Percentiles rank a stretch among this genome's conserved stretches.
phyloP scores from a whole-genome alignment of 305 asterid genomes.

The Ruellia speciosa region DNA sequence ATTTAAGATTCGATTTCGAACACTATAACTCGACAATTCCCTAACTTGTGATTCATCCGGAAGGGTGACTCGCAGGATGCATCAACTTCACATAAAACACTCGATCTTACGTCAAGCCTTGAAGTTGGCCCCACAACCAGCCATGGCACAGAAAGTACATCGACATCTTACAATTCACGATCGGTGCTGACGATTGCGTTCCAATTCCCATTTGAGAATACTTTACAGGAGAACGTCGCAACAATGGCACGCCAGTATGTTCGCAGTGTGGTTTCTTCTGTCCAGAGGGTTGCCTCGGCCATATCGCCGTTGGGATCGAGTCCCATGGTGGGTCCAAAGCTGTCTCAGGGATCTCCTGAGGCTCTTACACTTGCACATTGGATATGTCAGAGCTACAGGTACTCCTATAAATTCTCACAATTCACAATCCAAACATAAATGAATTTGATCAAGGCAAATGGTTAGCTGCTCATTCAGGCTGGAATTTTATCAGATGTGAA shows the following conservation, averaged over 20 bases:
- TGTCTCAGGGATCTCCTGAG: slow-evolving; percentile 57
- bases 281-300: slow-evolving; percentile 71
- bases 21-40: neutral
- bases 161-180: slow-evolving; percentile 36
- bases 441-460: neutral
- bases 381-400: slow-evolving; percentile 80
- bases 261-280: slow-evolving; percentile 64
- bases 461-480: no score
- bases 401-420: neutral
- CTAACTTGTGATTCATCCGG: neutral
- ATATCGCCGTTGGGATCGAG: slow-evolving; percentile 52
- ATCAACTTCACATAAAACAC: slow-evolving; percentile 39
- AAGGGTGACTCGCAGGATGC: slow-evolving; percentile 28
- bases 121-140: slow-evolving; percentile 47
- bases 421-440: neutral
- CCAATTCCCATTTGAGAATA: slow-evolving; percentile 71
- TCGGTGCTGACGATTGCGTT: slow-evolving; percentile 68
- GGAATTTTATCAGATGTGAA: no score
- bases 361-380: slow-evolving; percentile 64
- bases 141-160: slow-evolving; percentile 25
- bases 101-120: slow-evolving; percentile 59
- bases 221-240: slow-evolving; percentile 53
- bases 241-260: slow-evolving; percentile 68
- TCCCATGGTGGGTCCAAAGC: slow-evolving; percentile 42
- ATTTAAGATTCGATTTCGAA: neutral